Conservation (phyloP, 129 eudicot species). For the Flaveria robusta region DNA sequence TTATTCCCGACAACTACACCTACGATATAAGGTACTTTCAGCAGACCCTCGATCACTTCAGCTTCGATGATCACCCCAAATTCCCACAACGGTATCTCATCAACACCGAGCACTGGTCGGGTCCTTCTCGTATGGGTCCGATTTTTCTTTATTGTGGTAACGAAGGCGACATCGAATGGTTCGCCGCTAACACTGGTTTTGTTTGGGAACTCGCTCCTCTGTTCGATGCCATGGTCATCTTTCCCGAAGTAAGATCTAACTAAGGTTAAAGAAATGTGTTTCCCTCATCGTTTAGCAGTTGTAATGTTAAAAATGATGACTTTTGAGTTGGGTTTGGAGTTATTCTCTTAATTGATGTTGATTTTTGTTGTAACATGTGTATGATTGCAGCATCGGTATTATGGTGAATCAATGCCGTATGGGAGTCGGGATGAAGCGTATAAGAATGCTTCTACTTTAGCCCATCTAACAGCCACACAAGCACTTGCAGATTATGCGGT, state of each 20-base stretch:
- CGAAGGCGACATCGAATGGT: constrained; percentile 94
- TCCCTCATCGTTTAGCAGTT: too few relatives aligned
- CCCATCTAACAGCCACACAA: constrained; percentile 80
- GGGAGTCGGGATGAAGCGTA: constrained; percentile 71
- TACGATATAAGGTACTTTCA: constrained; percentile 64
- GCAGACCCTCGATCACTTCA: constrained; percentile 75
- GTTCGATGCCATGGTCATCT: constrained; percentile 76
- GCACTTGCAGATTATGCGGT: constrained; percentile 92
- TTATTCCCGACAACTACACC: constrained; percentile 33
- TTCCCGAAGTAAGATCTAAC: constrained; percentile 63
- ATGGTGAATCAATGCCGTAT: constrained; percentile 89
- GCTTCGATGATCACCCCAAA: constrained; percentile 58
- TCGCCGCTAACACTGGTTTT: constrained; percentile 80
- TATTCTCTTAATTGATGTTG: not conserved
- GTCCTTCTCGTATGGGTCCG: constrained; percentile 57
- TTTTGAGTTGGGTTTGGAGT: not conserved
- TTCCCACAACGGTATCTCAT: constrained; percentile 82
- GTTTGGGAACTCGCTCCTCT: constrained; percentile 85
- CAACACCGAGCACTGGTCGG: constrained; percentile 68
- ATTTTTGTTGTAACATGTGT: not conserved
- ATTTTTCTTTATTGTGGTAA: constrained; percentile 92
- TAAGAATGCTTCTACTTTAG: constrained; percentile 67
- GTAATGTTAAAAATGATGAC: too few relatives aligned
- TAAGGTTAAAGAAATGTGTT: too few relatives aligned
- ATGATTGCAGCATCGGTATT: constrained; percentile 79